Percentiles rank a stretch among this genome's conserved stretches.
Conservation (phyloP, 2,329 filamentous ascomycete genomes). For the Akanthomyces lecanii region DNA sequence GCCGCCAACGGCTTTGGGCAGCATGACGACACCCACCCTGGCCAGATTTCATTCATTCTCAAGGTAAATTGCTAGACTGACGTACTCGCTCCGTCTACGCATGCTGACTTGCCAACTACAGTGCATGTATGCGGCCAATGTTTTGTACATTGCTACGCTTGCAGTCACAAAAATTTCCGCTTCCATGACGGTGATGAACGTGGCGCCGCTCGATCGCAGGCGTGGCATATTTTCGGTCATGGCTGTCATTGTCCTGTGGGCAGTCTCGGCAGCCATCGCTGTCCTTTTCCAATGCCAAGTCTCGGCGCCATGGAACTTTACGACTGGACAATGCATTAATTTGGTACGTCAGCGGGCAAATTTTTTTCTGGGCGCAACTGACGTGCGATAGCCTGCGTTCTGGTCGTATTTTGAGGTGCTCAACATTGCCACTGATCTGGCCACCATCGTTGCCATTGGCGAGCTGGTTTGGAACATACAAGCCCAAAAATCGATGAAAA, state of each 20-base stretch:
- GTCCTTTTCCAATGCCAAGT: constrained; percentile 8
- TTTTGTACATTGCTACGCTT: not conserved
- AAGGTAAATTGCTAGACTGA: not conserved
- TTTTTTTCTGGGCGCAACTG: not conserved
- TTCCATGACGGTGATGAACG: constrained; percentile 7
- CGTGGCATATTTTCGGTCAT: constrained; percentile 7
- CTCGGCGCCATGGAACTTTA: constrained; percentile 7
- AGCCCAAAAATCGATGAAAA: constrained; percentile 2
- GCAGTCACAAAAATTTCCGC: constrained; percentile 8
- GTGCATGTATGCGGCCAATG: constrained; percentile 10
- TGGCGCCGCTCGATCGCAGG: constrained; percentile 8
- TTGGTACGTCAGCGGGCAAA: not conserved
- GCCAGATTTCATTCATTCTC: constrained; percentile 18
- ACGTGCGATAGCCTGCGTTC: constrained; percentile 1
- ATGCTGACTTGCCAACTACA: not conserved
- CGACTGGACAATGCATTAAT: not conserved
- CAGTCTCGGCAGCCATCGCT: not conserved
- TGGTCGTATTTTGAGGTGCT: constrained; percentile 10
- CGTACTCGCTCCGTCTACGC: too few species aligned
- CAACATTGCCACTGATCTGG: constrained; percentile 8
- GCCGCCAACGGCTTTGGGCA: constrained; percentile 22
- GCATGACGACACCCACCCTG: constrained; percentile 2
- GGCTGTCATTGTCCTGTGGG: constrained; percentile 3
- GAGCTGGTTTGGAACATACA: constrained; percentile 11
- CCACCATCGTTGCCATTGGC: not conserved